Evolutionary conservation across 345 rosid genomes (phyloP).

Genomic region (Camelina hispida): DNA sequence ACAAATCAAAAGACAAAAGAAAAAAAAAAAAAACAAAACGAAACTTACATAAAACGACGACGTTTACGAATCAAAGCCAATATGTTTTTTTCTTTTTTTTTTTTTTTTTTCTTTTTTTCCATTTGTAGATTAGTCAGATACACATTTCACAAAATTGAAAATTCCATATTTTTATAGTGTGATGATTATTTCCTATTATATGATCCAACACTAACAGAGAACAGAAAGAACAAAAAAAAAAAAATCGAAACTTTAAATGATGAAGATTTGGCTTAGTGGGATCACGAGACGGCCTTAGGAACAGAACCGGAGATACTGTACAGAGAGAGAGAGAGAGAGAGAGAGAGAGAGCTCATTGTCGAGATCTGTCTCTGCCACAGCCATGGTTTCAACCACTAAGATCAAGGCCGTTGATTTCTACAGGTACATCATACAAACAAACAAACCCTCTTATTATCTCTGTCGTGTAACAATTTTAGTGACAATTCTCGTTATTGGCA

Average conservation of each 20-base stretch:
- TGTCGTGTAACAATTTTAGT: constrained; percentile 3
- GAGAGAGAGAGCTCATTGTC: not conserved
- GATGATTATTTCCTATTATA: not conserved
- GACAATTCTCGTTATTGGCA: constrained; percentile 7
- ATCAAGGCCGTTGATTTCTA: constrained; percentile 77
- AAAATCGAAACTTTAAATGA: not conserved
- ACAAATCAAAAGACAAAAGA: too few relatives aligned
- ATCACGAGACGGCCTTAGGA: constrained; percentile 5
- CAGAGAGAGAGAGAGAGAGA: not conserved
- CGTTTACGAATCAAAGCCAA: not conserved
- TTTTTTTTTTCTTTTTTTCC: not conserved
- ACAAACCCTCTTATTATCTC: not conserved
- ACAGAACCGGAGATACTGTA: not conserved
- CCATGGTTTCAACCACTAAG: constrained; percentile 67
- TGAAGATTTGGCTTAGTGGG: constrained; percentile 13
- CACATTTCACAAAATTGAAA: not conserved
- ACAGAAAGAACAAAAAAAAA: not conserved
- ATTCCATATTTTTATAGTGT: constrained; percentile 1
- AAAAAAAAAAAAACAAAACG: too few relatives aligned
- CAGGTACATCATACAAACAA: constrained; percentile 46
- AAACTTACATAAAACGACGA: not conserved
- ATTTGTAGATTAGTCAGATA: constrained; percentile 11
- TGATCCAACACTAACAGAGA: too few relatives aligned
- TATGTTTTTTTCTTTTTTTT: not conserved
- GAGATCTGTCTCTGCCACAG: constrained; percentile 28